Evolutionary conservation across 2,329 filamentous ascomycete genomes (phyloP).

Genomic region (Sodiomyces alkalinus): DNA sequence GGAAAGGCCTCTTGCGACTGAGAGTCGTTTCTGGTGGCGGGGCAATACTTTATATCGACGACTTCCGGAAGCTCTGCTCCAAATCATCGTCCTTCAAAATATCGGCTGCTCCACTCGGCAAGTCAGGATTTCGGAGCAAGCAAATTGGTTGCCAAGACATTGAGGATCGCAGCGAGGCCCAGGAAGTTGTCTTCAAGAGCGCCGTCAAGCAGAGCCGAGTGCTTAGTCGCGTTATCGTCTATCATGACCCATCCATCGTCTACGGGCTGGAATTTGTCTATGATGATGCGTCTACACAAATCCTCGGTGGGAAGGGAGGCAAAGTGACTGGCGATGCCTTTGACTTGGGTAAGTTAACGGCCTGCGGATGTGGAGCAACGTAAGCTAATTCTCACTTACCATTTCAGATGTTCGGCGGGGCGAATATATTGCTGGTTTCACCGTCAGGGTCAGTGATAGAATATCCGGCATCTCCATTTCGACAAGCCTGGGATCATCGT

Average conservation of each 20-base stretch:
- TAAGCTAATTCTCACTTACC: no score
- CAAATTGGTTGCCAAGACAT: constrained; percentile 59
- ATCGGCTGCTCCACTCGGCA: constrained; percentile 42
- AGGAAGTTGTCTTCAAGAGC: constrained; percentile 63
- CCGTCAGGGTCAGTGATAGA: constrained; percentile 64
- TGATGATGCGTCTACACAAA: constrained; percentile 67
- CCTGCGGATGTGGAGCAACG: no score
- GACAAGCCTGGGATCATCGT: constrained; percentile 77
- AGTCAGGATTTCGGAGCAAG: constrained; percentile 60
- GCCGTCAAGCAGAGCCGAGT: constrained; percentile 54
- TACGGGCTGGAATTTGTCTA: constrained; percentile 89
- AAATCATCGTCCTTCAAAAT: constrained; percentile 64
- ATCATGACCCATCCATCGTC: constrained; percentile 53
- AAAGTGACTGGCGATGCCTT: constrained; percentile 59
- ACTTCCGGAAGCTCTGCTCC: constrained; percentile 54
- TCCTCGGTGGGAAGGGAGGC: constrained; percentile 73
- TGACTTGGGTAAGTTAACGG: constrained; percentile 56
- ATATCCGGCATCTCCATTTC: constrained; percentile 83
- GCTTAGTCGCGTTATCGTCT: constrained; percentile 59
- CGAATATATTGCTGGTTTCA: constrained; percentile 78
- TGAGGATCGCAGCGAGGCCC: constrained; percentile 50
- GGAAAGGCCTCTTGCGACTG: constrained; percentile 44
- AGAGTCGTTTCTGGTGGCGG: constrained; percentile 60
- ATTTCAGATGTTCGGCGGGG: constrained; percentile 72
- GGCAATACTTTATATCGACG: constrained; percentile 59